Percentiles rank a stretch among this genome's conserved stretches.
These are phyloP conservation scores for Fusarium sp. DNA, from an alignment of 2,329 filamentous ascomycete species.

Conservation along the genomic window DNA sequence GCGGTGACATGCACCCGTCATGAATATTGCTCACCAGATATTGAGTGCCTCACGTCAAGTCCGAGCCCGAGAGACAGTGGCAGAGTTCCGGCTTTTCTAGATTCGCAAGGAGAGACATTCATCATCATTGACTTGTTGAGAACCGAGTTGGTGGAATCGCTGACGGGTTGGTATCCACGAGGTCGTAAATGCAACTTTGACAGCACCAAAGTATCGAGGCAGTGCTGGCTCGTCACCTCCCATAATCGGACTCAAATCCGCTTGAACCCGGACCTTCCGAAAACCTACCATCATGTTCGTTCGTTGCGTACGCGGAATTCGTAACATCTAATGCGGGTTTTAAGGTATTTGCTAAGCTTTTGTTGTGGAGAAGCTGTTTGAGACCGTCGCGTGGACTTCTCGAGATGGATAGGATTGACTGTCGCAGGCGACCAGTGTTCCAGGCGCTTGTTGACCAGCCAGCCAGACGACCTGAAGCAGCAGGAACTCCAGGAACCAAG, in stretches of 20 bases:
- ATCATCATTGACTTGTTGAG: neutral
- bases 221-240: neutral
- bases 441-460: constrained; percentile 7
- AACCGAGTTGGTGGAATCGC: neutral
- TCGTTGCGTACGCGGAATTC: neutral
- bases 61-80: neutral
- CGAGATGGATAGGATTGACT: neutral
- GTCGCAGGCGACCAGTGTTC: neutral
- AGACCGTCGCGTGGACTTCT: constrained; percentile 23
- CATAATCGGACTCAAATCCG: neutral
- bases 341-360: constrained; percentile 35
- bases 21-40: neutral
- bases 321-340: neutral
- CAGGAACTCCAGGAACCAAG: neutral
- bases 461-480: constrained; percentile 3
- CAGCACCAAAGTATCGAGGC: neutral
- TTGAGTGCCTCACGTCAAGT: neutral
- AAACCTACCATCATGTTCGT: neutral
- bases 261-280: neutral
- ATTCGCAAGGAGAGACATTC: constrained; percentile 12
- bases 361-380: constrained; percentile 35
- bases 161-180: constrained; percentile 15
- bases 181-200: neutral
- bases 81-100: neutral
- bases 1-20: neutral